Conservation (phyloP, 176 grass and related monocot genomes). For the Tillandsia fasciculata region DNA sequence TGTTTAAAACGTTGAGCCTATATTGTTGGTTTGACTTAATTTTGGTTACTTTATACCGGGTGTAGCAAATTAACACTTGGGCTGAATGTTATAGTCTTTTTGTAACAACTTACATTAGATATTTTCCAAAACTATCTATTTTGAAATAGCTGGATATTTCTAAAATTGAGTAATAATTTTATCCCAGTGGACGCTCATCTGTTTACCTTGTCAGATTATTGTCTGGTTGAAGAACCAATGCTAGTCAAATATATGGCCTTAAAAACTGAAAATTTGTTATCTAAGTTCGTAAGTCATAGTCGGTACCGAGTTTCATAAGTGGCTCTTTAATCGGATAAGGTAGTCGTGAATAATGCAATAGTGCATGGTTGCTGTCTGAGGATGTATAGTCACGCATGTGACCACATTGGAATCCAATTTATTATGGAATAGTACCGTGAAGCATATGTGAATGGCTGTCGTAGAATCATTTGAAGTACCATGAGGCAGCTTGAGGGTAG, state of each 20-base stretch:
- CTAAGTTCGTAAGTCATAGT: no score
- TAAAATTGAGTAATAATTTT: background rate
- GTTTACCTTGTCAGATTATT: background rate
- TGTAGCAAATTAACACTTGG: background rate
- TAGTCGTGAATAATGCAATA: no score
- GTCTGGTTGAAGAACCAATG: background rate
- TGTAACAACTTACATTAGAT: background rate
- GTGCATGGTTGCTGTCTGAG: no score
- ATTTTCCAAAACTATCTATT: background rate
- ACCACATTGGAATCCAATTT: no score
- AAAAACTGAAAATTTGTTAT: no score
- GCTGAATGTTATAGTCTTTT: background rate
- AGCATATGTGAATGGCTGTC: no score
- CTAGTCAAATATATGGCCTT: background rate
- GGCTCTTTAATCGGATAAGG: no score
- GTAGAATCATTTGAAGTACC: no score
- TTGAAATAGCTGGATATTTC: background rate
- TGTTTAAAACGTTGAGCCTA: background rate
- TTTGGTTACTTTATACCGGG: background rate
- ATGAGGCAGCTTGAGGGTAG: no score
- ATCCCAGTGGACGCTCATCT: background rate
- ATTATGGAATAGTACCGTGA: no score
- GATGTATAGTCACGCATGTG: no score
- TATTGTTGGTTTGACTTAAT: conserved; percentile 1
- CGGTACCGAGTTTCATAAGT: no score